Evolutionary conservation across 2,329 filamentous ascomycete species (phyloP), one percentile per base, ranked within the genome.

Genomic region (Sclerotinia glacialis): DNA sequence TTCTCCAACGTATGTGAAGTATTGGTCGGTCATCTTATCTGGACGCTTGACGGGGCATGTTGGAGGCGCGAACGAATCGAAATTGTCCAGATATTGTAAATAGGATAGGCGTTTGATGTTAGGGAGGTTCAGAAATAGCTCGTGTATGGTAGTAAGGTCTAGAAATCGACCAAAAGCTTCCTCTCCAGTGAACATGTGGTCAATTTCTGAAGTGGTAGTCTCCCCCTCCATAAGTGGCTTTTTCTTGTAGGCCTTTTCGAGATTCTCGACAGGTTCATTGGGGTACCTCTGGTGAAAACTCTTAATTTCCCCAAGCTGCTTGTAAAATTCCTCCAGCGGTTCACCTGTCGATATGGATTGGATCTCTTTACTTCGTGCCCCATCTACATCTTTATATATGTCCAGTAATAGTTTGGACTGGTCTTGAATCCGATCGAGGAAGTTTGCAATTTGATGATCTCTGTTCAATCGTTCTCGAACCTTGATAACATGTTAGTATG

Each of bases 111-210:
- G 86, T 78, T 96, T 96, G 26, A 93, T 87, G 11, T 90, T 89
- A 2, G 92, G 90, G 11, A 99, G 83, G 76, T 99, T 99, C 68
- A 97, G 83, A 76, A 93, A 99, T 18, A 90, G 83, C 75, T 98
- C 94, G 78, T 98, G 93, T 71, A 88, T 86, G 49, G 83, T 85
- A 23, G 90, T 94, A 56, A 99, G 80, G 77, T 99, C 95, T 74
- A 99, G 91, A 78, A 92, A 99, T 72, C 92, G 90, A 53, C 95
- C 95, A 74, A 90, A 97, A 0, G 89, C 90, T 78, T 99, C 95
- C 78, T 99, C 96, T 69, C 95, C 95, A 0, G 93, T 96, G 78
- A 99, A 99, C 82, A 98, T 90, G 67, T 87, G 87, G 75, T 98
- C 94, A 58, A 97, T 89, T 63, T 93, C 86, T 53, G 86, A 86